Base-by-base conservation (phyloP, 352 stramenopile species). In the Hyaloperonospora arabidopsidis region DNA sequence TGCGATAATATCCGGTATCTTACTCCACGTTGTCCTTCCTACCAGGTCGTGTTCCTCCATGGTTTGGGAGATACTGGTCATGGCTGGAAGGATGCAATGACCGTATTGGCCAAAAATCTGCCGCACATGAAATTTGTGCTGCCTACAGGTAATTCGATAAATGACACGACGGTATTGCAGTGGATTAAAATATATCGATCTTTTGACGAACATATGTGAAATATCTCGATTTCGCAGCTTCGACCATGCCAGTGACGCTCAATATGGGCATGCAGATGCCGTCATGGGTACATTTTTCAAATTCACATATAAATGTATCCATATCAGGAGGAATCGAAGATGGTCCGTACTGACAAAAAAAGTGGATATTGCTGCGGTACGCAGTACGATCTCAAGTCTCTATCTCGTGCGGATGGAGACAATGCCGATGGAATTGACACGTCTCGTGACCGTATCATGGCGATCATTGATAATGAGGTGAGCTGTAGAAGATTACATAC, bases 181-280 rank as follows among this genome's bases (percentile, higher is more conserved):
- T 38, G 32, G 7, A 38, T 13, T 21, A 19, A 21, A 5, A 21
- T 21, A 5, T 19, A 44, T 19, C 15, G 38, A 3, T 41, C 12
- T 0, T 4, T 41, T 18, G n/a, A 41, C 12, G n/a, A n/a, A n/a
- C n/a, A n/a, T n/a, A n/a, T n/a, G n/a, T n/a, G n/a, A n/a, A 44
- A 44, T 11, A 22, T 44, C 15, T 44, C 2, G 38, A 22, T 35
- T 34, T 35, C 5, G 14, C 52, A 84, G 91, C 94, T 19, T 59
- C 74, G 21, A 86, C 74, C 18, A 84, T 89, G 74, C 92, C 93
- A 1, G 94, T 98, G 38, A 96, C 93, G 14, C 79, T 98, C 60
- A 98, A 98, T 61, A 93, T 91, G 72, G 93, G 94, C 40, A 95
- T 96, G 77, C 59, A 68, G 2, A 98, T 98, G 89, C 86, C 89